phyloP scores from a whole-genome alignment of 1,284 basidiomycete genomes.

The Coniferiporia sulphurascens region DNA sequence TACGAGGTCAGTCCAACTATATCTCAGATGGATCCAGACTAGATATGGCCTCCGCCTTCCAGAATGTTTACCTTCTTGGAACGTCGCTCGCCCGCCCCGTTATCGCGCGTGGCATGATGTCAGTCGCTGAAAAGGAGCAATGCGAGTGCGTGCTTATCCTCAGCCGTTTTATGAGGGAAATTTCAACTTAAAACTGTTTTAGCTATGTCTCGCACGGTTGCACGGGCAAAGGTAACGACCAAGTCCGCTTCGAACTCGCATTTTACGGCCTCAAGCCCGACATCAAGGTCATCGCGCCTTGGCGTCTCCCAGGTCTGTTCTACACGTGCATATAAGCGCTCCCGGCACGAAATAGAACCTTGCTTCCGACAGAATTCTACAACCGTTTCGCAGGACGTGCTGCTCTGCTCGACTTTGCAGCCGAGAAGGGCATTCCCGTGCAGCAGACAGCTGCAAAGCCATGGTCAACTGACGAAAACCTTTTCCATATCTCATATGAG shows the following conservation, averaged over 20 bases:
- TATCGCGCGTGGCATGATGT: slow-evolving; percentile 99
- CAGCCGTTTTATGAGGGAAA: not conserved
- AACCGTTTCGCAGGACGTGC: slow-evolving; percentile 94
- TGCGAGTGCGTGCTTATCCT: slow-evolving; percentile 69
- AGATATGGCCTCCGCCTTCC: slow-evolving; percentile 1
- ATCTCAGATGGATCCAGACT: not conserved
- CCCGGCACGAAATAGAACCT: not conserved
- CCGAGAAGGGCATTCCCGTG: slow-evolving; percentile 88
- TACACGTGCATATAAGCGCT: not conserved
- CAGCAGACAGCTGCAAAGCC: slow-evolving; percentile 95
- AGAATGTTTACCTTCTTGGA: slow-evolving; percentile 97
- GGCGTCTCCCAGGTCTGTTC: slow-evolving; percentile 81
- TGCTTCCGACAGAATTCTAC: slow-evolving; percentile 77
- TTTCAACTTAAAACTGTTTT: slow-evolving; percentile 10
- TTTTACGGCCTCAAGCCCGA: slow-evolving; percentile 98
- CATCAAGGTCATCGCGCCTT: slow-evolving; percentile 98
- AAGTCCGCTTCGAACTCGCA: slow-evolving; percentile 98
- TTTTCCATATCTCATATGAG: slow-evolving; percentile 99
- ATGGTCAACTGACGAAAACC: slow-evolving; percentile 98
- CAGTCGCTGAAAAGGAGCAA: slow-evolving; percentile 82
- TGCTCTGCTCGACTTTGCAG: slow-evolving; percentile 88
- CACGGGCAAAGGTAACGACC: slow-evolving; percentile 99
- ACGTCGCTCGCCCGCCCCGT: slow-evolving; percentile 98
- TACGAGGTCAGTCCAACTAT: slow-evolving; percentile 68
- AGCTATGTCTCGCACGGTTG: slow-evolving; percentile 97